Evolutionary conservation across 768 basidiomycete genomes (phyloP), one percentile per base, ranked within the genome.

Genomic region (Dioszegia crocea): DNA sequence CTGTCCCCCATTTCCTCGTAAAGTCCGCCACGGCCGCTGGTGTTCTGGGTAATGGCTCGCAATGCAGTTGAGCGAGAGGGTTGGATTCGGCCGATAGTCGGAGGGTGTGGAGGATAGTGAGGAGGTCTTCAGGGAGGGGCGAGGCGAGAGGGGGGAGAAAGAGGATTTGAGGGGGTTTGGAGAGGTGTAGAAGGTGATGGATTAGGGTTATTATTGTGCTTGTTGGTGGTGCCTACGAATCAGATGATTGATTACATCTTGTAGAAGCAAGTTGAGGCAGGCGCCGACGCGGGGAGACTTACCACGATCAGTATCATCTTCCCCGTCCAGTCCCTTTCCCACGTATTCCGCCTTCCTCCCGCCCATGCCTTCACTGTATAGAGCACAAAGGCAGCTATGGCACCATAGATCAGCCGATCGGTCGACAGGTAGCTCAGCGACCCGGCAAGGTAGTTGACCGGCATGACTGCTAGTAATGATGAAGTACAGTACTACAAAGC

Each of bases 261-360:
- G n/a, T n/a, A n/a, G n/a, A n/a, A n/a, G n/a, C n/a, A n/a, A n/a
- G n/a, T n/a, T n/a, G n/a, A n/a, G n/a, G n/a, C n/a, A n/a, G n/a
- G n/a, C n/a, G n/a, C n/a, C n/a, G n/a, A n/a, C n/a, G n/a, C n/a
- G n/a, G n/a, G n/a, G n/a, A 16, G 59, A 68, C 75, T 55, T 55
- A 76, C 75, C 23, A 73, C 59, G 0, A 77, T 60, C 50, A 75
- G 33, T 23, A 77, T 63, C 70, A 77, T 74, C 71, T 77, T 77
- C 11, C 76, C 76, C 6, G 70, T 71, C 76, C 74, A 77, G n/a
- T 77, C 76, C 27, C 76, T 43, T 59, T 75, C 76, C 68, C 74
- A 69, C 14, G 72, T 71, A 47, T 59, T 64, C 55, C 60, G 66
- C 48, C 69, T 57, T 8, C 76, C 76, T 8, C 65, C 69, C 1